Base-by-base conservation (phyloP, 2,329 filamentous ascomycete genomes). In the Sclerotinia minor region DNA sequence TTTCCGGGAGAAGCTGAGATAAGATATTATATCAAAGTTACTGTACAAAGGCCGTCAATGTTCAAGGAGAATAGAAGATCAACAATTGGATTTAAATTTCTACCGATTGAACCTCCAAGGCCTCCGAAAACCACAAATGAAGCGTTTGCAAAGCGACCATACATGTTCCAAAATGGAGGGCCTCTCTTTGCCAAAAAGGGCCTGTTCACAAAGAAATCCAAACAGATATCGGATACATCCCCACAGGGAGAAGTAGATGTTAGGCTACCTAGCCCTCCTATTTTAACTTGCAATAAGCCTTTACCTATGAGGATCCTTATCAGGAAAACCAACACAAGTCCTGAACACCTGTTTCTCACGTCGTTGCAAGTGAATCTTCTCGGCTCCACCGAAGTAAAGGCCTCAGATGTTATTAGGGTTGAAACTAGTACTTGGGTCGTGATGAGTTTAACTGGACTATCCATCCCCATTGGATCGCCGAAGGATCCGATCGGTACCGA, bases 21-120 rank as follows among this genome's bases (percentile, higher is more conserved):
- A 69, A 86, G 89, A 73, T 99, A 99, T 79, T 99, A 92, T 77
- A 85, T 98, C 76, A 99, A 99, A 78, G 92, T 91, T n/a, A 98
- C 95, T 0, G 88, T 98, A 7, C 92, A 93, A 75, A 84, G 93
- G n/a, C 92, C 93, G 0, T 89, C 91, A 19, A 84, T 97, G 69
- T 92, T 96, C 79, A 94, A 94, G 76, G 93, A 97, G 79, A 97
- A 97, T 75, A 91, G 92, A 78, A 84, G 94, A 26, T 83, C 83
- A 71, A 81, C 85, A 70, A 76, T 84, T 47, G 87, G 88, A 47
- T 90, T 97, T 80, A 94, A 92, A 68, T 95, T 99, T 77, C 84
- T 97, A 49, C 95, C 95, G 5, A 94, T 98, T 72, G 95, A 99
- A 78, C 92, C 92, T 7, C 94, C 94, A 0, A 84, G 94, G 53